These are phyloP conservation scores for Clonostachys solani DNA, from an alignment of 2,329 filamentous ascomycete genomes.

Conservation along the genomic window DNA sequence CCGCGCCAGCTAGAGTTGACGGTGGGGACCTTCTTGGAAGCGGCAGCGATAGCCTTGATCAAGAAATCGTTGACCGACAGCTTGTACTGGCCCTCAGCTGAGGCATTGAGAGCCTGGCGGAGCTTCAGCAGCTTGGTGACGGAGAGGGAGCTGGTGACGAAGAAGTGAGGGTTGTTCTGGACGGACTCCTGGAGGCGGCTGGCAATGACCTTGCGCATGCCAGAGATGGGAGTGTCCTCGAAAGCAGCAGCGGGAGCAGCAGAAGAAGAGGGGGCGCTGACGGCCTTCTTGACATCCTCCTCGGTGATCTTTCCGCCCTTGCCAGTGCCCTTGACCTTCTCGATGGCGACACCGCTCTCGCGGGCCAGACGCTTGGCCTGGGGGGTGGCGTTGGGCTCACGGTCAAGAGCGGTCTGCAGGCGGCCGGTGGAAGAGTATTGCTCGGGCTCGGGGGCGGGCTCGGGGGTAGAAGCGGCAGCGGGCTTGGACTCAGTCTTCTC, in stretches of 20 bases:
- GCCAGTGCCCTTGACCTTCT: constrained; percentile 80
- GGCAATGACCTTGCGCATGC: constrained; percentile 99
- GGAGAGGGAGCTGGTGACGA: constrained; percentile 85
- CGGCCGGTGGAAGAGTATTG: constrained; percentile 73
- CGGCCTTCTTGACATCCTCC: constrained; percentile 87
- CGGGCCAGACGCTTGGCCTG: constrained; percentile 78
- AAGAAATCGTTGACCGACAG: constrained; percentile 99
- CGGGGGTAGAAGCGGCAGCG: constrained; percentile 30
- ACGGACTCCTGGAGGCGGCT: constrained; percentile 82
- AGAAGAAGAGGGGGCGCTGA: constrained; percentile 47
- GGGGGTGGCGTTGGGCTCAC: constrained; percentile 68
- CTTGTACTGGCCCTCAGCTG: constrained; percentile 92
- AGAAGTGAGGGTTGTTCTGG: constrained; percentile 97
- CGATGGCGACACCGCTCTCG: constrained; percentile 77
- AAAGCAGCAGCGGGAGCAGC: constrained; percentile 61
- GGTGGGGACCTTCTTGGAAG: constrained; percentile 87
- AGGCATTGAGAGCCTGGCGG: constrained; percentile 85
- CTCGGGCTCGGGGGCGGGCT: constrained; percentile 49
- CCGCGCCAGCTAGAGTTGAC: constrained; percentile 96
- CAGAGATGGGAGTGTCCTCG: constrained; percentile 78
- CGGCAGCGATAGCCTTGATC: constrained; percentile 89
- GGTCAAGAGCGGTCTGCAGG: constrained; percentile 80
- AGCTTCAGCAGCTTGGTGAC: constrained; percentile 96
- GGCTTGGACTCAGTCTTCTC: constrained; percentile 58
- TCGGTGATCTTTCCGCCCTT: constrained; percentile 84